phyloP scores from a whole-genome alignment of 1,284 basidiomycete species.

The Tilletiopsis washingtonensis region DNA sequence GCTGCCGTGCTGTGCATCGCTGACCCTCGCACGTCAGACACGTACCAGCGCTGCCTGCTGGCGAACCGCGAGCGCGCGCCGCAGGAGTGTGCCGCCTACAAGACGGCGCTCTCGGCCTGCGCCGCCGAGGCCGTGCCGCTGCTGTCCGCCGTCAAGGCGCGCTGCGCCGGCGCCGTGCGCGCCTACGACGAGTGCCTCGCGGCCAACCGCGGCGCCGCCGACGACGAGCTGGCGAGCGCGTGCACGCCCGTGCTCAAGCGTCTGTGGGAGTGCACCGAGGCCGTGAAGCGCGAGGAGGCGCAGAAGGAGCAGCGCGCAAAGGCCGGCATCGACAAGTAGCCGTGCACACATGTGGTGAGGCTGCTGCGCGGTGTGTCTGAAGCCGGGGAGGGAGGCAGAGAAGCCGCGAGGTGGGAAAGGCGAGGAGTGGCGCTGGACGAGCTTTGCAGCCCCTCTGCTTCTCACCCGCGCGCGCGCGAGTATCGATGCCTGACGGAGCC shows the following conservation, averaged over 20 bases:
- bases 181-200: slow-evolving; percentile 40
- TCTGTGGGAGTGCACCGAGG: slow-evolving; percentile 38
- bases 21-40: slow-evolving; percentile 2
- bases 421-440: too few relatives aligned
- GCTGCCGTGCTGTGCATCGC: background rate
- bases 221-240: slow-evolving; percentile 27
- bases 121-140: slow-evolving; percentile 37
- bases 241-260: slow-evolving; percentile 33
- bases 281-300: slow-evolving; percentile 25
- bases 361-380: too few relatives aligned
- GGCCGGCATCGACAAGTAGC: too few relatives aligned
- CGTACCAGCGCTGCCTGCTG: slow-evolving; percentile 40
- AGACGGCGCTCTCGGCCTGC: slow-evolving; percentile 28
- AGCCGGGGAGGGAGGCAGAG: too few relatives aligned
- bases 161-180: slow-evolving; percentile 25
- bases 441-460: too few relatives aligned
- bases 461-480: too few relatives aligned
- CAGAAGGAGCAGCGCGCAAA: too few relatives aligned
- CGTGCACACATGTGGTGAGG: too few relatives aligned
- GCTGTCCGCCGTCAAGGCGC: slow-evolving; percentile 34
- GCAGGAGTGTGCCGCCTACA: slow-evolving; percentile 20
- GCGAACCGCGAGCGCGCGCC: slow-evolving; percentile 28
- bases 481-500: too few relatives aligned
- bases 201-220: slow-evolving; percentile 14
- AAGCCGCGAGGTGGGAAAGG: too few relatives aligned